These are phyloP conservation scores for Ceratobasidium sp. DNA, from an alignment of 1,284 basidiomycete species.

Conservation along the genomic window DNA sequence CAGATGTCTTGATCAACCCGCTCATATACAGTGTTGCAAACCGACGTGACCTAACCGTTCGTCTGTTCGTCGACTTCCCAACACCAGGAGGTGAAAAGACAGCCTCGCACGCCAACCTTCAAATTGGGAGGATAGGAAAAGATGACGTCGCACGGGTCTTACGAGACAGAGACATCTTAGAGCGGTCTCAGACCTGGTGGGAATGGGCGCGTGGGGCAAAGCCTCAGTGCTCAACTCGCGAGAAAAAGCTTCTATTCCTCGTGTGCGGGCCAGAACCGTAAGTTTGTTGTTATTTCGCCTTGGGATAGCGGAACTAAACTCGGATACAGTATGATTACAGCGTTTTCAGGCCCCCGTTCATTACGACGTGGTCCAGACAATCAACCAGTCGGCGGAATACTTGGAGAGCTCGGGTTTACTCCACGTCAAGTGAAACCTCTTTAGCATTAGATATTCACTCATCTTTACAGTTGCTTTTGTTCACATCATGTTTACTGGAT, in stretches of 20 bases:
- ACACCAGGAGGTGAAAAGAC: conserved; percentile 18
- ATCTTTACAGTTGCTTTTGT: conserved; percentile 4
- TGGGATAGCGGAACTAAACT: background rate
- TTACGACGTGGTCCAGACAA: conserved; percentile 33
- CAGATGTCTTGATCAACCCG: conserved; percentile 45
- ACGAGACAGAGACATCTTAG: conserved; percentile 38
- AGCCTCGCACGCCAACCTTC: background rate
- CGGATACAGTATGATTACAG: conserved; percentile 47
- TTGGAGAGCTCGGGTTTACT: conserved; percentile 48
- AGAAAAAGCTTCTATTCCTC: conserved; percentile 49
- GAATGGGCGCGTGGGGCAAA: conserved; percentile 44
- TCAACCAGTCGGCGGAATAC: conserved; percentile 46
- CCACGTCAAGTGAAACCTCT: conserved; percentile 47
- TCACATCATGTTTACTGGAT: conserved; percentile 29
- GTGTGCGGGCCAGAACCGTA: conserved; percentile 51
- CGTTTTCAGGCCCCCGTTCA: conserved; percentile 46
- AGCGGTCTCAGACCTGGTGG: conserved; percentile 42
- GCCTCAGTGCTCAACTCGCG: conserved; percentile 26
- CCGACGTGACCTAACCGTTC: conserved; percentile 45
- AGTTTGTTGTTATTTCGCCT: conserved; percentile 5
- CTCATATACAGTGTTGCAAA: conserved; percentile 36
- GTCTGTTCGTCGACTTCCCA: conserved; percentile 47
- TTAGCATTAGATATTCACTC: conserved; percentile 2
- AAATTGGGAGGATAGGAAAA: conserved; percentile 46
- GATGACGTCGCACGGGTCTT: conserved; percentile 41